Base-by-base conservation (phyloP, 1,139 yeast genomes). In the Keqinozyma sinolaborantium region DNA sequence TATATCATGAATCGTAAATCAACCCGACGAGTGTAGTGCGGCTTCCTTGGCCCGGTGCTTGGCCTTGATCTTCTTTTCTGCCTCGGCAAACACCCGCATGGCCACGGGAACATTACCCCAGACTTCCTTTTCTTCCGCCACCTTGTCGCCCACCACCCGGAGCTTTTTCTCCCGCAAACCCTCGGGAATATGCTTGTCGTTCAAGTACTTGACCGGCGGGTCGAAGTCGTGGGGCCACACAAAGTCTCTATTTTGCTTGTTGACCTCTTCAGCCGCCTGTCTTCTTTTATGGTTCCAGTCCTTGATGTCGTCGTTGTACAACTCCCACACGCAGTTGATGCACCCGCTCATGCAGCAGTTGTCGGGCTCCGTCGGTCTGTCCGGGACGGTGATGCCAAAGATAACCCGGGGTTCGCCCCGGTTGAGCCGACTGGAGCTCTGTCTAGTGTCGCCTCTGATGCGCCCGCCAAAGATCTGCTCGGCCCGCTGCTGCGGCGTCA, bases 311-410 rank as follows among this genome's bases (percentile, higher is more conserved):
- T 90, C 97, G 45, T 83, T 81, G 55, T 77, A 92, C 35, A 85
- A 62, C 47, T 90, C 97, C 97, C 97, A 92, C 2, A 92, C 97
- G 58, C 98, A 92, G 56, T 90, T 86, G 25, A 87, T 79, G 56
- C 98, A 92, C 2, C 98, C 98, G 41, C 95, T 82, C 95, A 88
- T 88, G 56, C 98, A 92, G 56, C 98, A 92, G 55, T 90, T 88
- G 48, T 88, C 95, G 2, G 97, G 97, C 48, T 87, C 95, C 4
- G 64, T 67, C 1, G 98, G 98, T 48, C 71, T 73, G 12, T 74
- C 77, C 2, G 96, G 96, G 0, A 92, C 95, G 3, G 54, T 55
- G 0, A 90, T 63, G 0, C 97, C 97, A 0, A 79, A 90, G 5
- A 90, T 77, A 2, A 48, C 44, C 24, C 56, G 45, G 1, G 75